Conservation (phyloP, 164 flowering plant species). For the Platanus orientalis region DNA sequence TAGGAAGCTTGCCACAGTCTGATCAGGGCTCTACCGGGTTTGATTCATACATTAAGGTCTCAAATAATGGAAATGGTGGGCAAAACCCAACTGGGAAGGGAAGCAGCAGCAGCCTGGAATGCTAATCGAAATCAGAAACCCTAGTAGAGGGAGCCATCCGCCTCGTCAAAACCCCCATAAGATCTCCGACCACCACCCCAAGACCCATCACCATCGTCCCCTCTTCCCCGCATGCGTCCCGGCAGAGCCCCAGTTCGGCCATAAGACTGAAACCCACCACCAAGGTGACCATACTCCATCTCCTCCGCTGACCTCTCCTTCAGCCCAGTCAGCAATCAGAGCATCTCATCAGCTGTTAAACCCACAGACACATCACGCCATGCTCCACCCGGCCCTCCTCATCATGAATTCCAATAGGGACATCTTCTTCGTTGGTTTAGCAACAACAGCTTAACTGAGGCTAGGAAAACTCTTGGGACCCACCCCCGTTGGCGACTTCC, state of each 20-base stretch:
- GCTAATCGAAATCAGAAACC: slow-evolving; percentile 65
- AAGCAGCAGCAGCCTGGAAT: slow-evolving; percentile 40
- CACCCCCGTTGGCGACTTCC: slow-evolving; percentile 16
- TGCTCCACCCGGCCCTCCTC: slow-evolving; percentile 24
- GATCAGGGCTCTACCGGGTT: slow-evolving; percentile 18
- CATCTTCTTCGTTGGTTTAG: slow-evolving; percentile 64
- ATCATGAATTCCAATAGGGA: slow-evolving; percentile 41
- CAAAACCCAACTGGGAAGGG: background rate
- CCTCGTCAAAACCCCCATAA: slow-evolving; percentile 29
- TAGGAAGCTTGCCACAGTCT: slow-evolving; percentile 44
- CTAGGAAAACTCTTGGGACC: slow-evolving; percentile 47
- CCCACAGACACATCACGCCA: slow-evolving; percentile 26
- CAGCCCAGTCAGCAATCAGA: slow-evolving; percentile 70
- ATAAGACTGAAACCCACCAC: slow-evolving; percentile 61
- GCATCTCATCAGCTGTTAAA: slow-evolving; percentile 62
- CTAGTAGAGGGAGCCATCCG: slow-evolving; percentile 47
- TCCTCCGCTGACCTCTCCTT: slow-evolving; percentile 58
- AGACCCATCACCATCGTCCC: slow-evolving; percentile 32
- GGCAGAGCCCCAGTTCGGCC: too few species aligned
- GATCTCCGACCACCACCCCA: slow-evolving; percentile 51
- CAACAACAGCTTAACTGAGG: slow-evolving; percentile 41
- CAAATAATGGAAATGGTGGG: slow-evolving; percentile 12
- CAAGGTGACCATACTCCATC: slow-evolving; percentile 52
- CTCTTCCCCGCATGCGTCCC: slow-evolving; percentile 24
- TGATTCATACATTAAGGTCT: slow-evolving; percentile 34